phyloP scores from a whole-genome alignment of 805 yeast species.

The Saccharomycopsis sp. region DNA sequence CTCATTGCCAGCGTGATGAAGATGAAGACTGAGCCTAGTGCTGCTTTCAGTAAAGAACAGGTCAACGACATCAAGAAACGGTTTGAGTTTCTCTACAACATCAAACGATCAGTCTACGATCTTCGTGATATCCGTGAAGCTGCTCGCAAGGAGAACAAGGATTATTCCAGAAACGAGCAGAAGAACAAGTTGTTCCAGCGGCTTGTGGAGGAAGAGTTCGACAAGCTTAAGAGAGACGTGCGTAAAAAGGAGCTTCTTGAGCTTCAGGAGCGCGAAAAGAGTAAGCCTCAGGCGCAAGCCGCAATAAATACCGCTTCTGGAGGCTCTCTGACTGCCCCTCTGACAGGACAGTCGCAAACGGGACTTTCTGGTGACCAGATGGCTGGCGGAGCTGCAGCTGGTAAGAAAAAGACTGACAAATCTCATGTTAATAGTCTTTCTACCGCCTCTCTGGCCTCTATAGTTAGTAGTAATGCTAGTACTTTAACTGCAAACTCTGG shows the following conservation, averaged over 20 bases:
- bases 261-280: conserved; percentile 32
- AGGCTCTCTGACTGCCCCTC: too few species aligned
- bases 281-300: conserved; percentile 22
- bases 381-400: background rate
- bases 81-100: conserved; percentile 47
- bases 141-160: conserved; percentile 39
- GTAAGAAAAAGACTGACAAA: background rate
- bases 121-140: conserved; percentile 35
- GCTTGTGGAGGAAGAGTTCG: conserved; percentile 43
- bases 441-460: background rate
- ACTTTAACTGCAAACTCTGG: background rate
- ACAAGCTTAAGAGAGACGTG: conserved; percentile 46
- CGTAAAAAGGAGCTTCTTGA: conserved; percentile 36
- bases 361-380: too few species aligned
- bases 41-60: conserved; percentile 26
- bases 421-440: background rate
- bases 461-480: background rate
- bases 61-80: conserved; percentile 28
- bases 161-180: conserved; percentile 30
- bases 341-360: too few species aligned
- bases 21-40: conserved; percentile 28
- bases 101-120: conserved; percentile 34
- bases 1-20: conserved; percentile 49
- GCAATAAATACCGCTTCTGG: too few species aligned
- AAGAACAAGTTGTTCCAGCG: conserved; percentile 38